Percentiles rank a stretch among this genome's conserved stretches.
These are phyloP conservation scores for Adansonia digitata DNA, from an alignment of 345 rosid species.

Conservation along the genomic window DNA sequence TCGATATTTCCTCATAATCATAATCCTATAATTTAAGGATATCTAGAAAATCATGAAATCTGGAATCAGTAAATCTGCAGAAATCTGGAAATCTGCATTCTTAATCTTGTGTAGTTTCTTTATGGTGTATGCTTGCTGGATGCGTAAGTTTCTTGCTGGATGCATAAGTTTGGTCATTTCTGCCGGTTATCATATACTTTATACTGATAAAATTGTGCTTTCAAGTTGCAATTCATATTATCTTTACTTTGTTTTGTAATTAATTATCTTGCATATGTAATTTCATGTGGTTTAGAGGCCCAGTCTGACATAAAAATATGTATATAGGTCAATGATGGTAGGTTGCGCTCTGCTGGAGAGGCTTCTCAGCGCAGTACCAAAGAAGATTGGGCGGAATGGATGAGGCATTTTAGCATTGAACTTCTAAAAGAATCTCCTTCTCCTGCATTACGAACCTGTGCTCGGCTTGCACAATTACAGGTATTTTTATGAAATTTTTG, in stretches of 20 bases:
- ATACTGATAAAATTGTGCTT: not conserved
- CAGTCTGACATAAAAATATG: not conserved
- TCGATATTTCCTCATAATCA: no score
- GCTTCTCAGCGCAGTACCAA: constrained; percentile 98
- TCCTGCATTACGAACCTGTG: constrained; percentile 94
- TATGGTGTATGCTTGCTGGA: not conserved
- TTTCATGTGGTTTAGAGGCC: constrained; percentile 6
- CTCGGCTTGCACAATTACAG: constrained; percentile 95
- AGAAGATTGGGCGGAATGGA: constrained; percentile 99
- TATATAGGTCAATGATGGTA: constrained; percentile 73
- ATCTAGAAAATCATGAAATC: no score
- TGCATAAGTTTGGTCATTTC: not conserved
- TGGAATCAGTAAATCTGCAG: no score
- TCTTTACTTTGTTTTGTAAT: not conserved
- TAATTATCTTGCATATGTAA: not conserved
- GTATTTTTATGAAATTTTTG: constrained; percentile 30
- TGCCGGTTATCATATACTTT: not conserved
- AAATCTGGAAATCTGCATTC: no score
- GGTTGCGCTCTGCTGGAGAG: constrained; percentile 89
- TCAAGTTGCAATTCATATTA: not conserved
- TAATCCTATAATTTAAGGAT: no score
- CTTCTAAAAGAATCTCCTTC: constrained; percentile 94
- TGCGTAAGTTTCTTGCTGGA: no score
- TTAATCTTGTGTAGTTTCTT: not conserved
- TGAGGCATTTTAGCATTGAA: constrained; percentile 99